Evolutionary conservation across 2,329 filamentous ascomycete genomes (phyloP), one percentile per base, ranked within the genome.

Genomic region (Aspergillus candidus): DNA sequence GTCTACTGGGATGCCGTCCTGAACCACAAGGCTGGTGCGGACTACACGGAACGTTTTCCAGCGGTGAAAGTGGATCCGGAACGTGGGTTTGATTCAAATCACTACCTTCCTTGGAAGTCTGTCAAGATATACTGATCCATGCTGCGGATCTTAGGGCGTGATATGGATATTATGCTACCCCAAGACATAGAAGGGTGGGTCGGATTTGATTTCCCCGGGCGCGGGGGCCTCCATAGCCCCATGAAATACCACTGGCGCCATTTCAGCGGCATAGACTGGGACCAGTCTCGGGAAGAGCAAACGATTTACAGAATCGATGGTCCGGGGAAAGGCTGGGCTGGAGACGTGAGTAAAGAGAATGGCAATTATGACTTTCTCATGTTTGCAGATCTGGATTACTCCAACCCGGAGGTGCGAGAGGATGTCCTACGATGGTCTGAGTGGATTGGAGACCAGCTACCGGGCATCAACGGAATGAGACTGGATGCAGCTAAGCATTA

Each of bases 401-500:
- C 68, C 2, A 75, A 84, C 45, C 71, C 72, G 0, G 83, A 85
- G 52, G 83, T 87, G 8, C 71, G 73, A 30, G 62, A 74, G 4
- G 84, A 88, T 51, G 74, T 86, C 4, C 69, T 82, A 42, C 71
- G 74, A 40, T 88, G 84, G 84, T 80, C 79, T 2, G 67, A 75
- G 4, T 88, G 84, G 84, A 72, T 88, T 44, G 74, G 76, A 1
- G 67, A 76, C 5, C 71, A 82, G 47, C 59, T 86, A 0, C 59
- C 85, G 0, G 76, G 77, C 0, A 67, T 88, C 10, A 72, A 75
- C 48, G 84, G 83, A 1, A 82, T 88, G 61, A 74, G 84, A 13
- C 75, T 88, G 40, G 84, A 88, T 60, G 84, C 84, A 11, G 79
- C 82, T 27, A 84, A 86, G 65, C 84, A 88, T 64, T 86, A 82